These are phyloP conservation scores for Leptographium radiaticola DNA, from an alignment of 2,329 filamentous ascomycete species.

Conservation along the genomic window DNA sequence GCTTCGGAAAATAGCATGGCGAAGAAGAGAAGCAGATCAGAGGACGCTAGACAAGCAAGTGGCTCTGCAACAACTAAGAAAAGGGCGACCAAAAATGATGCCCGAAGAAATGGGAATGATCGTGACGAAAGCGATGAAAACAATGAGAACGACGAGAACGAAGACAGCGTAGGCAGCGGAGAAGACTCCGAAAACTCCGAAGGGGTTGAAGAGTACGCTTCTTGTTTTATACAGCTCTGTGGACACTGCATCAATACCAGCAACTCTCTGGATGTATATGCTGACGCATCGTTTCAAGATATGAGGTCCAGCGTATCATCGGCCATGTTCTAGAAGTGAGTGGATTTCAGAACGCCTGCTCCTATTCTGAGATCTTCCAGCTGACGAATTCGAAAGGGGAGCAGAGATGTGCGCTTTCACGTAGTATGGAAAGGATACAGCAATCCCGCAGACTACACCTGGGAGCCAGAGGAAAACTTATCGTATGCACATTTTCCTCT, in stretches of 20 bases:
- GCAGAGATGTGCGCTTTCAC: constrained; percentile 41
- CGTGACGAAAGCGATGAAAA: constrained; percentile 10
- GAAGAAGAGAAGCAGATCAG: constrained; percentile 11
- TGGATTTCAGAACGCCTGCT: not conserved
- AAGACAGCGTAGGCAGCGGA: constrained; percentile 13
- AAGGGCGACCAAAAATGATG: not conserved
- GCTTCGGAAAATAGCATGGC: constrained; percentile 11
- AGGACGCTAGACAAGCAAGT: not conserved
- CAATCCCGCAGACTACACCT: constrained; percentile 56
- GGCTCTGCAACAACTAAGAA: constrained; percentile 7
- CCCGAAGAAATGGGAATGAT: not conserved
- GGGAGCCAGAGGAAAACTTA: constrained; percentile 67
- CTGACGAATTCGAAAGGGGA: constrained; percentile 19
- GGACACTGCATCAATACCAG: not conserved
- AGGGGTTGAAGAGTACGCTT: constrained; percentile 28
- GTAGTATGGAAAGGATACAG: constrained; percentile 77
- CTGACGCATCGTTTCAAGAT: constrained; percentile 31
- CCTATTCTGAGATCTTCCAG: not conserved
- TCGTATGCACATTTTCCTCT: constrained; percentile 24
- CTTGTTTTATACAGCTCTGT: constrained; percentile 5
- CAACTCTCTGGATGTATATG: constrained; percentile 4
- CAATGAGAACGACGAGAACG: constrained; percentile 18
- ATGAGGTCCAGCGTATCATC: constrained; percentile 61
- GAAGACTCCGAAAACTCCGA: constrained; percentile 15
- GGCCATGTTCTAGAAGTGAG: constrained; percentile 44